Evolutionary conservation across 768 basidiomycete species (phyloP), one percentile per base, ranked within the genome.

Genomic region (Cubamyces lactineus): DNA sequence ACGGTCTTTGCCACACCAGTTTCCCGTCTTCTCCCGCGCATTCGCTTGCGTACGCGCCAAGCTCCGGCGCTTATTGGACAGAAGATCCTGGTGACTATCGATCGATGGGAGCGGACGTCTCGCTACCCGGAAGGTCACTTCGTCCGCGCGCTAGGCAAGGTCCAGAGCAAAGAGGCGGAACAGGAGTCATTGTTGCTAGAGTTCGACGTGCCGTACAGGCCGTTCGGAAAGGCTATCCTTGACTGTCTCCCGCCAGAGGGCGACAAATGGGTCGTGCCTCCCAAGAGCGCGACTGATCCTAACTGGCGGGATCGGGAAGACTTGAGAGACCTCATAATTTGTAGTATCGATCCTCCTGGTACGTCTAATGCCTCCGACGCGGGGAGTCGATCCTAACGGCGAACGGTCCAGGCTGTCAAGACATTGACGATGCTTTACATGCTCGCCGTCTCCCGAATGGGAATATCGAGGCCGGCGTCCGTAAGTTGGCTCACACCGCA

Each of bases 271-370:
- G 86, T 91, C 13, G 96, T 99, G 0, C 94, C 95, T 15, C 84
- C 83, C 0, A 98, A 94, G 76, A 78, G 74, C 39, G 74, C 75
- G 0, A 70, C 71, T 0, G 72, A 77, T 53, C 72, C 78, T 0
- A 78, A 81, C 34, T 99, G 97, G 97, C 79, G 82, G 64, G 89
- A 90, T 63, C 80, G 97, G 66, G 88, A 91, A 72, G 97, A 99
- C 77, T 69, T 99, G 71, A 79, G 97, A 61, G 85, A 89, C 39
- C 71, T 97, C 69, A 79, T 91, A 39, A 85, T 99, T 34, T 98
- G 97, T 74, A 97, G 95, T 71, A 98, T 99, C 66, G 97, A 99
- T 77, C 97, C 97, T 2, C 95, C 94, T 13, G 87, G 94, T 92
- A 26, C 19, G 61, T 59, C 12, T 23, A 15, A 12, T 38, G 17